A percentile compares a stretch with the other conserved stretches of the same genome.
phyloP scores from a whole-genome alignment of 768 basidiomycete species.

The Collybia sordida region DNA sequence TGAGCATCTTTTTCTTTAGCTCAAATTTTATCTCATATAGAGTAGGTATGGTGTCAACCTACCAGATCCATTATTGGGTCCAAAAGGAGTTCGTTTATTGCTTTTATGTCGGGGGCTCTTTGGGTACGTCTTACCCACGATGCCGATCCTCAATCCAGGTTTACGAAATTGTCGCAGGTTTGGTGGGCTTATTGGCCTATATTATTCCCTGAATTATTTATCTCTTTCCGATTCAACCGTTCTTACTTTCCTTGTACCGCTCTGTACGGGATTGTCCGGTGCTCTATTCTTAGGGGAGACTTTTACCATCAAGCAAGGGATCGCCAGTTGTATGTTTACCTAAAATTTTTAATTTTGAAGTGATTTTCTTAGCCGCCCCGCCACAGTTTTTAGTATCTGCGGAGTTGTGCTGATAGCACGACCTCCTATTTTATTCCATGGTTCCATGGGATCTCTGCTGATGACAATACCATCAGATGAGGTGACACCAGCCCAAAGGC shows the following conservation, averaged over 20 bases:
- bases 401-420: slow-evolving; percentile 84
- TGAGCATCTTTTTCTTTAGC: slow-evolving; percentile 10
- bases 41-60: slow-evolving; percentile 36
- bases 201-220: slow-evolving; percentile 69
- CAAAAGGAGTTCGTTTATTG: slow-evolving; percentile 61
- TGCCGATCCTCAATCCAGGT: background rate
- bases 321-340: slow-evolving; percentile 43
- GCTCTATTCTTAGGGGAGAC: slow-evolving; percentile 63
- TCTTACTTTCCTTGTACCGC: slow-evolving; percentile 72
- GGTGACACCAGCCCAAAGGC: slow-evolving; percentile 36
- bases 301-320: slow-evolving; percentile 50
- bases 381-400: slow-evolving; percentile 57
- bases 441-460: slow-evolving; percentile 12
- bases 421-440: slow-evolving; percentile 72
- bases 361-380: background rate
- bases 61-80: slow-evolving; percentile 62
- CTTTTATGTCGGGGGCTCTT: slow-evolving; percentile 58
- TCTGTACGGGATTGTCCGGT: slow-evolving; percentile 61
- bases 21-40: background rate
- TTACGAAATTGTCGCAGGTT: slow-evolving; percentile 44
- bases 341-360: slow-evolving; percentile 32
- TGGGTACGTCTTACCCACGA: slow-evolving; percentile 40
- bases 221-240: slow-evolving; percentile 78
- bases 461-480: slow-evolving; percentile 24
- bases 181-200: slow-evolving; percentile 45